Percentiles rank a stretch among this genome's conserved stretches.
These are phyloP conservation scores for Candida ovalis DNA, from an alignment of 805 yeast species.

Conservation along the genomic window DNA sequence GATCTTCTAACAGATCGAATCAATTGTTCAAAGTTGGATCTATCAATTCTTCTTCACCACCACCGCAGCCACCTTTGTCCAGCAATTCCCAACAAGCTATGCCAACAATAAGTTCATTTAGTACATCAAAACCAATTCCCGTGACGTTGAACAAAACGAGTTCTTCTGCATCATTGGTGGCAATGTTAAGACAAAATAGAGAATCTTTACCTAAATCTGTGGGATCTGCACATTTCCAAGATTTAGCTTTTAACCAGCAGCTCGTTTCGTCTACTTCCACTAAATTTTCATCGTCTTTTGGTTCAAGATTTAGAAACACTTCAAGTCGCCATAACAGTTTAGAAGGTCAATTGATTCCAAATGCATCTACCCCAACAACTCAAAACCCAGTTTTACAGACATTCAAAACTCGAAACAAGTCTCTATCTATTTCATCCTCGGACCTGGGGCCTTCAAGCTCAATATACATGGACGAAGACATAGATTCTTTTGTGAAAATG, in stretches of 20 bases:
- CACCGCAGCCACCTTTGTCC: conserved; percentile 9
- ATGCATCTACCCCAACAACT: conserved; percentile 12
- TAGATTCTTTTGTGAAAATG: conserved; percentile 33
- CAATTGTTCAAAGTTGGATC: conserved; percentile 67
- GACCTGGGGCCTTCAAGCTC: conserved; percentile 27
- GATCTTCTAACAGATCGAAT: conserved; percentile 36
- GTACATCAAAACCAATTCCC: conserved; percentile 31
- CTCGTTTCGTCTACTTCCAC: conserved; percentile 34
- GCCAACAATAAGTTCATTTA: conserved; percentile 9
- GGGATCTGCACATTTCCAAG: conserved; percentile 25
- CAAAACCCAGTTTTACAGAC: conserved; percentile 22
- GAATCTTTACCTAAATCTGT: conserved; percentile 39
- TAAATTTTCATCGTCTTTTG: conserved; percentile 68
- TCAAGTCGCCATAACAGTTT: conserved; percentile 28
- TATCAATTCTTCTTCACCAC: conserved; percentile 37
- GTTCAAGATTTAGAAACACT: conserved; percentile 42
- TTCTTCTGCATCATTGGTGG: conserved; percentile 52
- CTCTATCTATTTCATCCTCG: conserved; percentile 21
- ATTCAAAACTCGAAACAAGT: conserved; percentile 22
- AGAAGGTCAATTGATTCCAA: conserved; percentile 22
- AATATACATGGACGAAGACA: conserved; percentile 30
- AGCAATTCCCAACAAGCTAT: background rate
- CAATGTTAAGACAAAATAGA: conserved; percentile 41
- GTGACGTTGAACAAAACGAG: conserved; percentile 43
- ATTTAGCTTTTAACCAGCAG: conserved; percentile 1